A percentile compares a stretch with the other conserved stretches of the same genome.
phyloP scores from a whole-genome alignment of 2,329 filamentous ascomycete genomes.

The Dactylellina cionopaga region DNA sequence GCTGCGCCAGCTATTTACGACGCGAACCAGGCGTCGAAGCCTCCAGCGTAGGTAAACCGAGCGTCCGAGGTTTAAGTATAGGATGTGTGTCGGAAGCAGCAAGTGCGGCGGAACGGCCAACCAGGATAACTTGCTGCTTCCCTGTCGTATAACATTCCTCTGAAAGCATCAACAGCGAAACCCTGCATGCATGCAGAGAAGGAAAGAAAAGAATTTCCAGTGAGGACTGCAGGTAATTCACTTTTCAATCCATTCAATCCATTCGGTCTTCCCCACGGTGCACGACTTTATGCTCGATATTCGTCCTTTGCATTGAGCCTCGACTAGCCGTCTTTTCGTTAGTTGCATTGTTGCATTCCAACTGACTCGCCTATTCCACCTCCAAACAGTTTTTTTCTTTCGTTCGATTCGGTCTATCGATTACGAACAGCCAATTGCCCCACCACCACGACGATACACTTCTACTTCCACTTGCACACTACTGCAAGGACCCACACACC shows the following conservation, averaged over 20 bases:
- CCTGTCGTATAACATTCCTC: neutral
- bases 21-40: constrained; percentile 1
- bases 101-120: too few species aligned
- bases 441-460: neutral
- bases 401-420: too few species aligned
- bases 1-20: too few species aligned
- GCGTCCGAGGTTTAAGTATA: neutral
- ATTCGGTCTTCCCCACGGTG: too few species aligned
- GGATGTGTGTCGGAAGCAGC: constrained; percentile 16
- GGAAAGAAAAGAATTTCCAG: constrained; percentile 22
- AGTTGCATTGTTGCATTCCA: constrained; percentile 7
- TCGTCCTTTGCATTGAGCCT: constrained; percentile 26
- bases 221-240: constrained; percentile 15
- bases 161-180: constrained; percentile 1
- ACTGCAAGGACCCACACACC: too few species aligned
- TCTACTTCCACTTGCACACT: too few species aligned
- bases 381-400: neutral
- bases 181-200: constrained; percentile 31
- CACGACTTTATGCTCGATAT: too few species aligned
- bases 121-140: neutral
- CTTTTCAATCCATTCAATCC: too few species aligned
- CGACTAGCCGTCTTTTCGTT: constrained; percentile 24
- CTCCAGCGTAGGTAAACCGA: too few species aligned
- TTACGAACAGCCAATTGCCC: too few species aligned
- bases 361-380: neutral